Base-by-base conservation (phyloP, 345 rosid genomes). In the Carallia pectinifolia region DNA sequence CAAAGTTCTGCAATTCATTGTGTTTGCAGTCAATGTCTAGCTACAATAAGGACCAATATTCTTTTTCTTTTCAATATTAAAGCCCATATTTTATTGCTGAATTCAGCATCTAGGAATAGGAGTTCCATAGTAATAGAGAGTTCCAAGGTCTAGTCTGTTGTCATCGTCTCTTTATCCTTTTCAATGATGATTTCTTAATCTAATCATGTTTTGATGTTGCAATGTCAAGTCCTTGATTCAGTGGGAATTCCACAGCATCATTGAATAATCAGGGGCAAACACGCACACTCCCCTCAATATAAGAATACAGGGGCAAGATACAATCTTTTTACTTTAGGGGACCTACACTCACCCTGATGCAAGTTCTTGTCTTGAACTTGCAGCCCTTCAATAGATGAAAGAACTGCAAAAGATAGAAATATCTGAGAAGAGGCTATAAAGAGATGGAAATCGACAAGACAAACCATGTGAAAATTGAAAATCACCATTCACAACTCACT, bases 381-480 rank as follows among this genome's bases (percentile, higher is more conserved):
- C 58, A 89, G 79, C 61, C 99, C 99, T 75, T 89, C 93, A 39
- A 95, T 68, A 47, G 99, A 85, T 15, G 99, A 85, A 68, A 86
- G 79, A 58, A 95, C 99, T 95, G 85, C 85, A 87, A 75, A 65
- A 79, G 52, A 47, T 23, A 16, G 59, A 77, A 47, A 6, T 19
- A 73, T 56, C 58, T 79, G 60, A 80, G 68, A 73, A 69, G n/a
- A 52, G 27, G n/a, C 31, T 19, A 58, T 16, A 61, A 64, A 70
- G 58, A 62, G 44, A 27, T 27, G 39, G 39, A 39, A 60, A 52
- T 38, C 18, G 50, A 19, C 19, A 62, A 61, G 58, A 5, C 13
- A 39, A 30, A 66, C 55, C 44, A 17, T 36, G 40, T 34, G 38
- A 13, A 75, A 53, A 71, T 17, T 44, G 37, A 39, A 69, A 44